A percentile compares a stretch with the other conserved stretches of the same genome.
phyloP scores from a whole-genome alignment of 176 grass and related monocot genomes.

The Chloris gayana region DNA sequence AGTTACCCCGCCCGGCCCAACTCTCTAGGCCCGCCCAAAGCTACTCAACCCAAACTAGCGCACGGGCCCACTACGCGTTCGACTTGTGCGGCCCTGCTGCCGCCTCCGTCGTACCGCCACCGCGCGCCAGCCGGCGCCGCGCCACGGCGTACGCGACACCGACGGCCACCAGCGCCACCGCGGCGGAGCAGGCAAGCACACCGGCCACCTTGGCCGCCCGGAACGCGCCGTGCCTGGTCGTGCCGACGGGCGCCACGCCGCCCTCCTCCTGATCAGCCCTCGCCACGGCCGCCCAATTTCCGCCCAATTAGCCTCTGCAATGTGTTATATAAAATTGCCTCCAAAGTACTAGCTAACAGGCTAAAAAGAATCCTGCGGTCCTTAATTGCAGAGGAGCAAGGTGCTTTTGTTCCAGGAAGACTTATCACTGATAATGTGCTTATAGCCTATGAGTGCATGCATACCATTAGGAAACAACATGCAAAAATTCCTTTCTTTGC shows the following conservation, averaged over 20 bases:
- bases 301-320: too few relatives aligned
- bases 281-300: neutral
- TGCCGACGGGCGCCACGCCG: constrained; percentile 28
- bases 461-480: too few relatives aligned
- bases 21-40: constrained; percentile 22
- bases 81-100: neutral
- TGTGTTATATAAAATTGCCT: too few relatives aligned
- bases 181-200: constrained; percentile 39
- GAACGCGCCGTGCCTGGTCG: neutral
- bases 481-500: too few relatives aligned
- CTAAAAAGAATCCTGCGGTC: too few relatives aligned
- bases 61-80: neutral
- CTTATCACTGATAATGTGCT: too few relatives aligned
- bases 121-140: constrained; percentile 55
- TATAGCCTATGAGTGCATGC: too few relatives aligned
- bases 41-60: neutral
- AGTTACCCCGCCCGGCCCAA: constrained; percentile 28
- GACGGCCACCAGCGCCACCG: constrained; percentile 36
- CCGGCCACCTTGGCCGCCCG: constrained; percentile 8
- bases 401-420: too few relatives aligned
- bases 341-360: too few relatives aligned
- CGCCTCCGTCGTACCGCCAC: neutral
- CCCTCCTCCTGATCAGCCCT: constrained; percentile 68
- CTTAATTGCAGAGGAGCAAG: too few relatives aligned
- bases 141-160: constrained; percentile 55